Conservation (phyloP, 306 rosid species). For the Castanospermum australe region DNA sequence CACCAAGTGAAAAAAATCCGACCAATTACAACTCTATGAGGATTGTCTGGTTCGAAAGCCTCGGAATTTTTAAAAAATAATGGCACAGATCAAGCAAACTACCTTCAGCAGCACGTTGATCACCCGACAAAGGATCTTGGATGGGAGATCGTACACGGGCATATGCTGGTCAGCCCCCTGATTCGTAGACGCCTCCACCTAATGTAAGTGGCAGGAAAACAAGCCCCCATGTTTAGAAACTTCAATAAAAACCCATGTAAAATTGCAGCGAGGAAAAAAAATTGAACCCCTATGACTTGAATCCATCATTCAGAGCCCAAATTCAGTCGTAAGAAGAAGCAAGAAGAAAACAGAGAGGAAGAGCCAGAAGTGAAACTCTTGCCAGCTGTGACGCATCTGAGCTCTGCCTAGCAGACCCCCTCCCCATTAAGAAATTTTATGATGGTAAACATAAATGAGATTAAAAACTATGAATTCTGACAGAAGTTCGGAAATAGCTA, state of each 20-base stretch:
- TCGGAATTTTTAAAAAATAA: not conserved
- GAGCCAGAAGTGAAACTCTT: not conserved
- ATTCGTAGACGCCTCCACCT: conserved; percentile 96
- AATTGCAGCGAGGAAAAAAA: not conserved
- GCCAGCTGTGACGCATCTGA: not conserved
- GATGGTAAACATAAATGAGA: not conserved
- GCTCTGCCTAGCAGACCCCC: not conserved
- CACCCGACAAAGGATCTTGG: conserved; percentile 81
- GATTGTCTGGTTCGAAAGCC: conserved; percentile 28
- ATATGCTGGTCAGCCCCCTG: conserved; percentile 87
- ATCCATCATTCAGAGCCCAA: not conserved
- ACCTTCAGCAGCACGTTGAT: conserved; percentile 82
- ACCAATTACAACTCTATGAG: not conserved
- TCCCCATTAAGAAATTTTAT: not conserved
- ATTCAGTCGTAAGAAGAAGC: not conserved
- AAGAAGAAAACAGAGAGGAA: not conserved
- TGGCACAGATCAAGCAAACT: conserved; percentile 7
- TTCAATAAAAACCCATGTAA: not conserved
- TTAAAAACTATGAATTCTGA: not conserved
- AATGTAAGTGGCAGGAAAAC: not conserved
- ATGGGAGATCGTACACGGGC: conserved; percentile 77
- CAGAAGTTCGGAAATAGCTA: not conserved
- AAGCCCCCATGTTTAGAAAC: not conserved
- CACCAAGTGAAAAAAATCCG: not conserved
- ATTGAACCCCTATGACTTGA: not conserved